Evolutionary conservation across 257 asterid genomes (phyloP), one percentile per base, ranked within the genome.

Genomic region (Gentiana dahurica): DNA sequence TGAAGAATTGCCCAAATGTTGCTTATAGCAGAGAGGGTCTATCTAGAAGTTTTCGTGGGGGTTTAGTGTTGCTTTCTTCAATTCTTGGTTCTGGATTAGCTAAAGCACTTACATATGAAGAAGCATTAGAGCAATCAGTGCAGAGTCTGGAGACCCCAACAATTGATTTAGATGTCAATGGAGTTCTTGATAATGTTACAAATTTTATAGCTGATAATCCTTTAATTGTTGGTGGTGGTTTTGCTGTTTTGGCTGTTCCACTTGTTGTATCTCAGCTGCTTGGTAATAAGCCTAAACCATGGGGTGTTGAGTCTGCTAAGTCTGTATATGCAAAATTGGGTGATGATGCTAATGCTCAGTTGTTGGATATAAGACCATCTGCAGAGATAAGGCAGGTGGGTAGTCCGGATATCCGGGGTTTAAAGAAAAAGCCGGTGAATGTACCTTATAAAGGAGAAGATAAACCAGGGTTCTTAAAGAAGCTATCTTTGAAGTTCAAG

Each of bases 241-340:
- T 64, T 54, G 89, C 76, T 51, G 71, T 76, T 48, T 41, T 83
- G 73, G 94, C 76, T 11, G 82, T 80, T 56, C 95, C 99, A 38
- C 50, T 92, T 55, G 53, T 86, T 64, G 65, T 88, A 6, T 69
- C 95, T 37, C 90, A 67, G 84, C 63, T 92, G 55, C 59, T 92
- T 47, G 64, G 79, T 39, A 24, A 24, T 24, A 82, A 77, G 72
- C 75, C 95, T 11, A 83, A 78, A 80, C 71, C 94, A 12, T 88
- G 87, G 91, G 99, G 95, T 34, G 78, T 81, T 77, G 91, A 76
- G 81, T 73, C 79, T 52, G 97, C 97, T 0, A 92, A 74, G 72
- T 62, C 64, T 77, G 95, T 95, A 47, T 92, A 80, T 72, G 75
- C 81, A 5, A 88, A 78, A 68, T 70, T 92, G 72, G 86, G 77